Evolutionary conservation across 495 filamentous ascomycete species (phyloP).

Genomic region (Tuber indicum): DNA sequence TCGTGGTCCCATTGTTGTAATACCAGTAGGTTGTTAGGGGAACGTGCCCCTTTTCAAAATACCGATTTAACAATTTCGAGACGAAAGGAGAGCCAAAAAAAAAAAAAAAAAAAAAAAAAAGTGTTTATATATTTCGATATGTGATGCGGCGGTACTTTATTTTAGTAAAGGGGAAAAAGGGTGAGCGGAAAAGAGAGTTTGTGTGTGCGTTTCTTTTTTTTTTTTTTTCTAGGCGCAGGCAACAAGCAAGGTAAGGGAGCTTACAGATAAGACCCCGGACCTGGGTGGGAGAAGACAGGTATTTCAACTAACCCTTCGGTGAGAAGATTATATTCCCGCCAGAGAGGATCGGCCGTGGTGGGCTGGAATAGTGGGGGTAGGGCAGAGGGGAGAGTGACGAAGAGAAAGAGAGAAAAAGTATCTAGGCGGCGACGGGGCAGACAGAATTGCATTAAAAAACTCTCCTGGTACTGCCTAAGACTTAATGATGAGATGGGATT

Average conservation of each 20-base stretch:
- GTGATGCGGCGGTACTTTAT: background rate
- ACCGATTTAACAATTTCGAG: background rate
- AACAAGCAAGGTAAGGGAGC: conserved; percentile 2
- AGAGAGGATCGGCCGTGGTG: background rate
- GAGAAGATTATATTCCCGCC: background rate
- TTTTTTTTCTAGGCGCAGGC: background rate
- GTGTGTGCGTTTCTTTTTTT: background rate
- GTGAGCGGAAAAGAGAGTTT: background rate
- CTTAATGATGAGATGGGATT: background rate
- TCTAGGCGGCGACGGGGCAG: background rate
- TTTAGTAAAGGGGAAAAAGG: background rate
- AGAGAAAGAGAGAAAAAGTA: background rate
- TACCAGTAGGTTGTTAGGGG: background rate
- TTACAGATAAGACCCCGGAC: background rate
- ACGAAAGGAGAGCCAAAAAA: background rate
- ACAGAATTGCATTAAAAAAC: background rate
- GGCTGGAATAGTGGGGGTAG: background rate
- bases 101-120: background rate
- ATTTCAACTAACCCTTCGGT: conserved; percentile 1
- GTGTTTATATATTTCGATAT: background rate
- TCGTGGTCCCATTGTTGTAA: conserved; percentile 54
- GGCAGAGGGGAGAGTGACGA: background rate
- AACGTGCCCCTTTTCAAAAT: background rate
- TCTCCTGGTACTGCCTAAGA: background rate
- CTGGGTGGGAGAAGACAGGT: background rate